Evolutionary conservation across 2,329 filamentous ascomycete species (phyloP), one percentile per base, ranked within the genome.

Genomic region (Aspergillus sp.): DNA sequence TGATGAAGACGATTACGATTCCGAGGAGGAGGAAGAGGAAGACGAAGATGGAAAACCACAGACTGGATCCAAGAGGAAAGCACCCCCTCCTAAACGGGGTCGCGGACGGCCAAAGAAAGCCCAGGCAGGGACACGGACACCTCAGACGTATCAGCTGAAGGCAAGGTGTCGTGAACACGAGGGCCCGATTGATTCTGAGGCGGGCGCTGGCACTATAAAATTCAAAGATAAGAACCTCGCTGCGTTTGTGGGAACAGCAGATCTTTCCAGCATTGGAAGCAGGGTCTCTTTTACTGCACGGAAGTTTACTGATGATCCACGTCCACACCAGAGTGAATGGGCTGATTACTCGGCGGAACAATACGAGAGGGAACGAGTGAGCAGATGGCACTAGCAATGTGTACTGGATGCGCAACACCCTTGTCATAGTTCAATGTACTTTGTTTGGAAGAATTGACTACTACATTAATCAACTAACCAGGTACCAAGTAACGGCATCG

Each of bases 141-240:
- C 17, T 11, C 35, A 31, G 15, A 52, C 21, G 14, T 59, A 52
- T 40, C 43, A n/a, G 6, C 37, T 56, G 19, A 56, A 49, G 37
- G 11, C 41, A 19, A 60, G 44, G 41, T 56, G 47, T 43, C 49
- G 54, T 41, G 59, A 63, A 40, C 58, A 24, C 37, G 55, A 62
- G 50, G 54, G 55, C 15, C 24, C 53, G 59, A 55, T 57, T 33
- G 35, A 48, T 19, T 46, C 12, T 17, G 0, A 55, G 2, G 11
- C 59, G 43, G 5, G 41, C n/a, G 21, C 49, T 24, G 59, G 61
- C 43, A 58, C 37, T 49, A 56, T 63, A 52, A 56, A 54, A 7
- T 63, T 63, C 57, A 57, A 53, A 17, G 51, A 57, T 52, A 31
- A 11, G 17, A 55, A 39, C 3, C 55, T 62, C n/a, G 43, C 54